Conservation (phyloP, 441 rosid genomes). For the Mallotus japonicus region DNA sequence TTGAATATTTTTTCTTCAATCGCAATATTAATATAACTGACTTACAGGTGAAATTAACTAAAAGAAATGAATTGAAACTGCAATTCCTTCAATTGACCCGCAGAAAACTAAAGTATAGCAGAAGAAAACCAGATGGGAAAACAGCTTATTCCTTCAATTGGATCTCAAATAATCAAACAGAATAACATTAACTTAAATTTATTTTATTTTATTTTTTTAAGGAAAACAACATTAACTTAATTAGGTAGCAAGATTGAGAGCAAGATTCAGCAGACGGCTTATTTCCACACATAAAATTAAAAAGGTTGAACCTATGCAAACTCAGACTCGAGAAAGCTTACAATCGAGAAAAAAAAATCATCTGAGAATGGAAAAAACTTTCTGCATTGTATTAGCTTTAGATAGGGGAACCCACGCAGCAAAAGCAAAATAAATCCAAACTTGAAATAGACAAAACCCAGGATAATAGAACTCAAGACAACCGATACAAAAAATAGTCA, state of each 20-base stretch:
- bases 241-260: neutral
- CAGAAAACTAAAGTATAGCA: neutral
- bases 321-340: neutral
- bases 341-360: too few relatives aligned
- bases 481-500: neutral
- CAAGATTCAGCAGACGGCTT: neutral
- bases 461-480: neutral
- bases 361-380: too few relatives aligned
- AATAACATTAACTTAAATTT: too few relatives aligned
- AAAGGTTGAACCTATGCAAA: neutral
- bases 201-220: too few relatives aligned
- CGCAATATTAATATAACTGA: neutral
- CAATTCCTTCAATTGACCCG: neutral
- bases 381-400: neutral
- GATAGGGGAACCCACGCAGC: conserved; percentile 7
- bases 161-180: neutral
- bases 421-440: neutral
- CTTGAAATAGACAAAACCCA: conserved; percentile 15
- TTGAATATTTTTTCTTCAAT: too few relatives aligned
- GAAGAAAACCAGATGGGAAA: neutral
- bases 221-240: too few relatives aligned
- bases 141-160: neutral
- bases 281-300: neutral
- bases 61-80: neutral
- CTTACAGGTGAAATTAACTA: neutral